Base-by-base conservation (phyloP, 306 rosid genomes). In the Astragalus membranaceus region DNA sequence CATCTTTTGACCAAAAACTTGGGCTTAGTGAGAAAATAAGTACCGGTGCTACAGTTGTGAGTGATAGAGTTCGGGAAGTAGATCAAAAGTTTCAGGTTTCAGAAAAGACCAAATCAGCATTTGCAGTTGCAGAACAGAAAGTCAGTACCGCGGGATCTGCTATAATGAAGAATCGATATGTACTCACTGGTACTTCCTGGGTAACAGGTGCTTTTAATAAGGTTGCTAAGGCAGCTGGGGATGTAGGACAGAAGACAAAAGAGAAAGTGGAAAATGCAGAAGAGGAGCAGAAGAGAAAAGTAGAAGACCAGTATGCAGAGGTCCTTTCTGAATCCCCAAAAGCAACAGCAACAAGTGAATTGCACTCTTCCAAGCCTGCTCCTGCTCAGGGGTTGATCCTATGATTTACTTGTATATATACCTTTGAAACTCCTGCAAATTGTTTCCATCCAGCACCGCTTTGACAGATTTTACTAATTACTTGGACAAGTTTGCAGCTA, bases 51-150 rank as follows among this genome's bases (percentile, higher is more conserved):
- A 63, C 89, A 10, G 85, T 74, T 74, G 95, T 94, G 77, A 17
- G 92, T 51, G 97, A 47, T 61, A 89, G 85, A 79, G 97, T 94
- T 55, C 85, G 92, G 5, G 97, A 85, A 77, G 96, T 94, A 79
- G 98, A 94, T 73, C 96, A 94, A 77, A 94, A 88, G 77, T 88
- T 94, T 69, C 98, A 90, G 84, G 98, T 94, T 80, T 90, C 98
- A 0, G 98, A 88, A 72, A 94, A 94, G 81, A 90, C 98, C 75
- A 94, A 88, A 81, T 82, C 96, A 14, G 98, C 96, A 74, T 80
- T 94, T 73, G 88, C 98, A 14, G 98, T 63, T 64, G 97, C 98
- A 29, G 98, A 88, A 78, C 92, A 88, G 81, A 94, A 81, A 75
- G 96, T 90, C 69, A 94, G 89, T 60, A 84, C 54, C 7, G 95